Evolutionary conservation across 257 asterid species (phyloP), one percentile per base, ranked within the genome.

Genomic region (Ilex aquifolium): DNA sequence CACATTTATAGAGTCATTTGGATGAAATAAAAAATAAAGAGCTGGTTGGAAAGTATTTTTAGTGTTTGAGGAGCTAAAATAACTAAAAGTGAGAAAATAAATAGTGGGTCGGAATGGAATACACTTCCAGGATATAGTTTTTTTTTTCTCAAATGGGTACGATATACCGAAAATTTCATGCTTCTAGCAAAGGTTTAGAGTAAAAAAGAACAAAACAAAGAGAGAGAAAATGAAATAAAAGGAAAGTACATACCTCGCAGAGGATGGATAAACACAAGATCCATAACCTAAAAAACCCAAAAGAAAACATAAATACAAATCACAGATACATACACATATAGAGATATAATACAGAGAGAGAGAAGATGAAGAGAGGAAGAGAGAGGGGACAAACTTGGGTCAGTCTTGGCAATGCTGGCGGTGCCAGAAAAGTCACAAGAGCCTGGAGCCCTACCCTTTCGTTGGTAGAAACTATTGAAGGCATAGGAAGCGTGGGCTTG

Each of bases 401-500:
- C 96, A 67, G 96, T 88, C 69, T 67, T 86, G 7, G 98, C 96
- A 9, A 91, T 13, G 72, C 82, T 68, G 59, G 98, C 83, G 30
- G 88, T 77, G 65, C 88, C 90, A 63, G 82, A 80, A 68, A 91
- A 91, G n/a, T 74, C 64, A 13, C 98, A 91, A 49, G 96, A 73
- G 62, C 80, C 96, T 36, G 92, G 95, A 3, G 90, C 90, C 67
- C 72, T 83, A 16, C 74, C 80, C 70, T 42, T 81, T 46, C 95
- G 82, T 75, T 88, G 98, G 32, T 62, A 91, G 11, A 64, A 91
- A 21, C 95, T 85, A 55, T 91, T 86, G 79, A 86, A 88, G 21
- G 98, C 98, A 63, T 88, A 91, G 1, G 96, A 86, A 52, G 95
- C 95, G 62, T 88, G 98, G 3, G 98, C 98, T 53, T 74, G 82